phyloP scores from a whole-genome alignment of 768 basidiomycete genomes.

The Tricholomella constricta region DNA sequence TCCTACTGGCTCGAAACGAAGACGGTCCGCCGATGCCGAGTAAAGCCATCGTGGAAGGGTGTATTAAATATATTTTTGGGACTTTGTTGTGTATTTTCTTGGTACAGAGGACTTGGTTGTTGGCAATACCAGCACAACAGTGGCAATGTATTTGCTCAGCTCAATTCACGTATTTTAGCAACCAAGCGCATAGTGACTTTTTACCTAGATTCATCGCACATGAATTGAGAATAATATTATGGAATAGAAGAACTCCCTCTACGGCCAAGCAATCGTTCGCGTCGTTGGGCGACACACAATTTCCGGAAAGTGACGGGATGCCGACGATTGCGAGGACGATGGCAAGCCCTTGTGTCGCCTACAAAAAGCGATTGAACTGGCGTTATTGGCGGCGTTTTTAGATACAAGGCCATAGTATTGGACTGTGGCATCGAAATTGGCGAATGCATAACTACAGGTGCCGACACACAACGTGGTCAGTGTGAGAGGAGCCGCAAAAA shows the following conservation, averaged over 20 bases:
- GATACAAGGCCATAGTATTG: neutral
- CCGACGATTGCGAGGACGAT: neutral
- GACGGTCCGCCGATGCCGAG: neutral
- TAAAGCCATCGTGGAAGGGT: neutral
- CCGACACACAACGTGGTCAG: neutral
- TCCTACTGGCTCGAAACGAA: constrained; percentile 1
- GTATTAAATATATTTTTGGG: too few relatives aligned
- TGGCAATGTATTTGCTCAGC: too few relatives aligned
- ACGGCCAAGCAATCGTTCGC: constrained; percentile 3
- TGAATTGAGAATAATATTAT: neutral
- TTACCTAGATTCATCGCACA: too few relatives aligned
- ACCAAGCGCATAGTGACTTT: too few relatives aligned
- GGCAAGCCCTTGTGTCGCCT: constrained; percentile 4
- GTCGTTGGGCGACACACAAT: neutral
- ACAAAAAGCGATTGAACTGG: neutral
- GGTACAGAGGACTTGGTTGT: too few relatives aligned
- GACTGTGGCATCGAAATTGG: neutral
- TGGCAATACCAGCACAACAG: too few relatives aligned
- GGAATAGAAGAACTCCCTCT: neutral
- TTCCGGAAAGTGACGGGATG: constrained; percentile 3
- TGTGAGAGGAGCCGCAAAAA: neutral
- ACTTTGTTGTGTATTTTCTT: too few relatives aligned
- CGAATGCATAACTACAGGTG: constrained; percentile 2
- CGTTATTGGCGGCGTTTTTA: too few relatives aligned
- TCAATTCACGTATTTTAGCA: too few relatives aligned